Evolutionary conservation across 371 early-diverging fungal species (phyloP).

Genomic region (Syncephalastrum sp.): DNA sequence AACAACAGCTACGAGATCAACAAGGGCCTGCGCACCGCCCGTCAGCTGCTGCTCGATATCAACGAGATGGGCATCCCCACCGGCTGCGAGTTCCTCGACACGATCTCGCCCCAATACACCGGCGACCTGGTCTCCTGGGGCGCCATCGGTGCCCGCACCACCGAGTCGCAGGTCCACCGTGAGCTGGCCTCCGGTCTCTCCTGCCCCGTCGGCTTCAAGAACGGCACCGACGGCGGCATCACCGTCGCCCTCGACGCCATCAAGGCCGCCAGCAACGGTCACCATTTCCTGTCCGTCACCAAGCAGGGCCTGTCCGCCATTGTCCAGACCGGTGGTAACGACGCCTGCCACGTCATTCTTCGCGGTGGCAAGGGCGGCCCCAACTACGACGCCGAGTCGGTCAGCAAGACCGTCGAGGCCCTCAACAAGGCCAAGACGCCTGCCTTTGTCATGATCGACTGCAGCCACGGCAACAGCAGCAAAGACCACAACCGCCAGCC

Average conservation of each 20-base stretch:
- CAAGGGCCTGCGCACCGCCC: constrained; percentile 83
- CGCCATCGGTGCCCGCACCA: constrained; percentile 92
- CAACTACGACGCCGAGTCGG: constrained; percentile 79
- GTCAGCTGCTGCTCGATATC: constrained; percentile 69
- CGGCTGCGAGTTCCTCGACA: constrained; percentile 85
- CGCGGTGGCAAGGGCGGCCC: constrained; percentile 89
- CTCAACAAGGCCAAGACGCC: constrained; percentile 64
- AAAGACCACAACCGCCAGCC: constrained; percentile 82
- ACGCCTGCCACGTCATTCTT: constrained; percentile 81
- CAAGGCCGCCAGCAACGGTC: constrained; percentile 80
- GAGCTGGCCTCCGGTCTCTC: constrained; percentile 91
- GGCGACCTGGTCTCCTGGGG: constrained; percentile 85
- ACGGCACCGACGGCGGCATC: constrained; percentile 88
- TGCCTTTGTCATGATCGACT: constrained; percentile 87
- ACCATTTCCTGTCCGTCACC: constrained; percentile 94
- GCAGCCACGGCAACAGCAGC: constrained; percentile 87
- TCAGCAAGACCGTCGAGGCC: constrained; percentile 60
- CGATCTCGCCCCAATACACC: constrained; percentile 79
- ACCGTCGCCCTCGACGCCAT: constrained; percentile 90
- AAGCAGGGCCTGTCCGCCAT: constrained; percentile 94
- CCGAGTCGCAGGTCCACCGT: constrained; percentile 88
- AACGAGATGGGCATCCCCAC: constrained; percentile 81
- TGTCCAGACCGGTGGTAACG: constrained; percentile 79
- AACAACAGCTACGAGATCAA: constrained; percentile 81
- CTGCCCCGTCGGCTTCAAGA: constrained; percentile 95